These are phyloP conservation scores for Alternaria sp. DNA, from an alignment of 2,329 filamentous ascomycete genomes.

Conservation along the genomic window DNA sequence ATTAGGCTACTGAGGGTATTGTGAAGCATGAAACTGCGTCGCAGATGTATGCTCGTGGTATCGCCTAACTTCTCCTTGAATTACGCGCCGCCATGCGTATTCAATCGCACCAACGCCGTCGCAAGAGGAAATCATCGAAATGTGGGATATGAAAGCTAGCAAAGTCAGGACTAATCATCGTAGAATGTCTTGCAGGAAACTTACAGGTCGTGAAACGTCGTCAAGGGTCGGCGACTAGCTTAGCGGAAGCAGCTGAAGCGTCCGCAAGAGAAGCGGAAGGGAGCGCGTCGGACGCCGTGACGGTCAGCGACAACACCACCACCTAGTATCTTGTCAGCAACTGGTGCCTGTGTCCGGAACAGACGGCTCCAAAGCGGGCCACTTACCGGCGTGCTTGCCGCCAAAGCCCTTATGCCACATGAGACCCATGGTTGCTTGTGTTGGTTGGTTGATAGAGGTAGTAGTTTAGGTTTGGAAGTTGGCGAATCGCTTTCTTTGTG, in stretches of 20 bases:
- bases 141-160: not conserved
- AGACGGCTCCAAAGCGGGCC: not conserved
- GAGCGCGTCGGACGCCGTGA: constrained; percentile 58
- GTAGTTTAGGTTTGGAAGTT: not conserved
- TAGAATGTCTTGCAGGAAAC: not conserved
- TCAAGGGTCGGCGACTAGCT: constrained; percentile 30
- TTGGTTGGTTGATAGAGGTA: constrained; percentile 12
- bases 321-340: constrained; percentile 43
- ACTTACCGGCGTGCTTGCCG: constrained; percentile 51
- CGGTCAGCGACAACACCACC: constrained; percentile 60
- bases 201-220: constrained; percentile 36
- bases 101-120: constrained; percentile 20
- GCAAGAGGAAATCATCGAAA: constrained; percentile 7
- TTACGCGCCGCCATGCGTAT: not conserved
- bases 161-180: not conserved
- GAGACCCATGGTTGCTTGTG: constrained; percentile 49
- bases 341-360: constrained; percentile 11
- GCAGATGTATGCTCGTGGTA: not conserved
- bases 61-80: not conserved
- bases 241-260: constrained; percentile 61
- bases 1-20: constrained; percentile 19
- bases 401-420: constrained; percentile 57
- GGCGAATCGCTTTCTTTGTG: constrained; percentile 1
- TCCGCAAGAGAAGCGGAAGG: constrained; percentile 59
- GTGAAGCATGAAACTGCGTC: not conserved